phyloP scores from a whole-genome alignment of 345 rosid genomes.

The Gossypium herbaceum region DNA sequence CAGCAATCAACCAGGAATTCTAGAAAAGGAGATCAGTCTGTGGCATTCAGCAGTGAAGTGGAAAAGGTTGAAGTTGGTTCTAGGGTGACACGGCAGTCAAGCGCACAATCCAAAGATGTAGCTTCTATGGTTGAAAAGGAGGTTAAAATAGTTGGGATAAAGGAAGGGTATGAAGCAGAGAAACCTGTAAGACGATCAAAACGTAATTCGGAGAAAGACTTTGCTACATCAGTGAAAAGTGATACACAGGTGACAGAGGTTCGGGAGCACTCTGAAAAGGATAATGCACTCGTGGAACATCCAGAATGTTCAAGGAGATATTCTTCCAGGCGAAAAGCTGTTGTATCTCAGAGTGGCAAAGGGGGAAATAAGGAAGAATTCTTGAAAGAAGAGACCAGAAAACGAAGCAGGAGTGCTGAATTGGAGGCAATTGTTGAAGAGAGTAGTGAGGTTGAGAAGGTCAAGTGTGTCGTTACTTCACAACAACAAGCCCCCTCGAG shows the following conservation, averaged over 20 bases:
- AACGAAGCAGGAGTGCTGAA: conserved; percentile 6
- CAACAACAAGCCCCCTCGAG: conserved; percentile 10
- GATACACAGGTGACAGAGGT: conserved; percentile 10
- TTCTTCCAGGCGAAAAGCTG: conserved; percentile 21
- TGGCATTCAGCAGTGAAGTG: not conserved
- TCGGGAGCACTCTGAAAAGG: conserved; percentile 11
- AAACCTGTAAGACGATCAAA: conserved; percentile 16
- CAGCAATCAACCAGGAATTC: not conserved
- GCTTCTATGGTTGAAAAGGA: conserved; percentile 8
- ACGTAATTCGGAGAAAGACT: conserved; percentile 7
- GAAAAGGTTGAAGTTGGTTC: conserved; percentile 16
- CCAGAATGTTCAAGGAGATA: conserved; percentile 7
- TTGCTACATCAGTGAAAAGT: not conserved
- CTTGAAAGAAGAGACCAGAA: conserved; percentile 16
- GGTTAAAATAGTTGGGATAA: conserved; percentile 2
- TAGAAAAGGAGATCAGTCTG: not conserved
- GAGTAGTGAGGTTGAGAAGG: conserved; percentile 15
- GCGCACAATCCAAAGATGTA: conserved; percentile 9
- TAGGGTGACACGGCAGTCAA: conserved; percentile 25
- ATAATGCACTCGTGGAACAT: not conserved
- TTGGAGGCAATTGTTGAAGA: conserved; percentile 19
- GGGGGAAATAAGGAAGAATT: conserved; percentile 9
- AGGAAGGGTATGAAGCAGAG: conserved; percentile 1
- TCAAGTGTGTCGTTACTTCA: not conserved
- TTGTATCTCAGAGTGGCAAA: conserved; percentile 5